Evolutionary conservation across 441 rosid species (phyloP), one percentile per base, ranked within the genome.

Genomic region (Eugenia klotzschiana): DNA sequence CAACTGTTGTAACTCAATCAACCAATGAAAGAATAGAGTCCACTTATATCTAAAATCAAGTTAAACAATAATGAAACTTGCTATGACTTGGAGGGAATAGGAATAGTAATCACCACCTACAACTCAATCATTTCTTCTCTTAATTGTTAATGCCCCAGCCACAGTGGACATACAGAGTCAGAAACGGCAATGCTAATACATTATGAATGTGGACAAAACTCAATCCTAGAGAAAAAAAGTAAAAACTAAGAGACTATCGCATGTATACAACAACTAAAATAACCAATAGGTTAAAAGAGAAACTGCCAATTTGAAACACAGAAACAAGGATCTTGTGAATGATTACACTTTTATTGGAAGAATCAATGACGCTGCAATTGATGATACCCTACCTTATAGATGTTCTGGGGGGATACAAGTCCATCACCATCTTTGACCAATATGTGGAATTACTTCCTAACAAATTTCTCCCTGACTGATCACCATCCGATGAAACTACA

Each of bases 391-490:
- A 84, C 86, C 86, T 81, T 22, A n/a, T 41, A 54, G 72, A 13
- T 6, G 74, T 72, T 20, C 83, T 74, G 4, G 77, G 83, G 5
- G 80, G 41, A 54, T 81, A 81, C 80, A 84, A 81, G 23, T 81
- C 86, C 53, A 52, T 64, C 26, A 84, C 86, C 83, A 81, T 81
- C 86, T 84, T 84, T 54, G 82, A 81, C 86, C 86, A 84, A 26
- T 80, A 84, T 40, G 83, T 40, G 49, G 81, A 9, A 64, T 64
- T 49, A 84, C 43, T 64, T 40, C 80, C 86, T 26, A 80, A 51
- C 46, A 84, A 84, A 43, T 56, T 84, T 81, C 83, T 81, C 72
- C 73, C 79, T 8, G 33, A 72, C 29, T 81, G 77, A 54, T 57
- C 49, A 51, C 79, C 72, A 69, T 80, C 83, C 6, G 49, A 8